A percentile compares a stretch with the other conserved stretches of the same genome.
Conservation (phyloP, 2,329 filamentous ascomycete species). For the Fusarium chuoi region DNA sequence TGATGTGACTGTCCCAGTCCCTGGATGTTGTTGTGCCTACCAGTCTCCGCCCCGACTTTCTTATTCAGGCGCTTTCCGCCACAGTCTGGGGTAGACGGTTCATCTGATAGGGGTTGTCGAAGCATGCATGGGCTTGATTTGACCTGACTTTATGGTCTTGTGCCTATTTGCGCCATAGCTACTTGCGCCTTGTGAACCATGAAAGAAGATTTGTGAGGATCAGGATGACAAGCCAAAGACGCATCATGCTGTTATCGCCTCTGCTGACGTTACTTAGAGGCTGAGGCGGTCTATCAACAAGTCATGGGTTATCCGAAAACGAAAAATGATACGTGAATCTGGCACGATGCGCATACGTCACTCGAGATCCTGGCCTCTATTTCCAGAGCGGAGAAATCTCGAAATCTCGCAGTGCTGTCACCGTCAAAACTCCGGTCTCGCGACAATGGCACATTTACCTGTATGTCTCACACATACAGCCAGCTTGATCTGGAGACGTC, state of each 20-base stretch:
- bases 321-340: conserved; percentile 17
- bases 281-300: conserved; percentile 14
- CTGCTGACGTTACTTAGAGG: conserved; percentile 26
- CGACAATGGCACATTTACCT: background rate
- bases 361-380: conserved; percentile 9
- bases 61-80: conserved; percentile 15
- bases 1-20: conserved; percentile 3
- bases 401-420: background rate
- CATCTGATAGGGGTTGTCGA: conserved; percentile 1
- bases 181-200: background rate
- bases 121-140: conserved; percentile 21
- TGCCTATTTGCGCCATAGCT: conserved; percentile 1
- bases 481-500: background rate
- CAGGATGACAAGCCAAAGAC: background rate
- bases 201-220: background rate
- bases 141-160: background rate
- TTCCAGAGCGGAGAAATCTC: conserved; percentile 16
- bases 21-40: conserved; percentile 9
- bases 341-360: conserved; percentile 24
- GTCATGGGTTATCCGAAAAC: conserved; percentile 24
- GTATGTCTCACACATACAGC: conserved; percentile 14
- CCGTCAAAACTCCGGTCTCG: background rate
- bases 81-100: conserved; percentile 34
- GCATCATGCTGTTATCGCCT: background rate
- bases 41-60: conserved; percentile 11